Evolutionary conservation across 1,139 yeast genomes (phyloP), one percentile per base, ranked within the genome.

Genomic region (Pichia cactophila): DNA sequence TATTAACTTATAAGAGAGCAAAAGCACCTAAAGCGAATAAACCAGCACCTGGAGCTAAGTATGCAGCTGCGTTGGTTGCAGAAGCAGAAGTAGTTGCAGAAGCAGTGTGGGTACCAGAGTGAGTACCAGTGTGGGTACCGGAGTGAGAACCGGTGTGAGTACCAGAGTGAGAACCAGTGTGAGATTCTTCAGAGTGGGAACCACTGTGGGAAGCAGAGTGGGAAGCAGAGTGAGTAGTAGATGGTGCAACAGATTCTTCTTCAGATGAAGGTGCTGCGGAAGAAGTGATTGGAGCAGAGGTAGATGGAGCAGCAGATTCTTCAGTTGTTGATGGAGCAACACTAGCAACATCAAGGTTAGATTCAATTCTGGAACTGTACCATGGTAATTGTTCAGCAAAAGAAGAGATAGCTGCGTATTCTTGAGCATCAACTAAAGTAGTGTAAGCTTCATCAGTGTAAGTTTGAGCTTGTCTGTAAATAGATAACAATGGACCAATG

Each of bases 391-490:
- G 68, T 38, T 74, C 67, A 29, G 67, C 67, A 56, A 70, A 65
- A n/a, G 65, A 48, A n/a, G 65, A 58, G 42, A 64, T 54, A 12
- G 58, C 50, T n/a, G 57, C 50, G 40, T 50, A 49, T 43, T 65
- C 65, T 31, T 61, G 64, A 41, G 58, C 48, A 41, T 58, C 44
- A 53, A 60, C 64, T 52, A 69, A 60, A 16, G 73, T 60, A 51
- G 75, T 71, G 64, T 69, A 71, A 29, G 71, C 64, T 40, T 68
- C 66, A 55, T 71, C 74, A 28, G 73, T 69, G 60, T 70, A 71
- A 42, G 75, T 72, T 43, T 54, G 53, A 48, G 66, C 64, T 44
- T 60, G 61, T 50, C 59, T 59, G 56, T 67, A 71, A 14, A 71
- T 54, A 35, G 60, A 55, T 45, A 71, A 53, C 41, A 72, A 62